Evolutionary conservation across 139 green algal genomes (phyloP).

Genomic region (Volvox africanus): DNA sequence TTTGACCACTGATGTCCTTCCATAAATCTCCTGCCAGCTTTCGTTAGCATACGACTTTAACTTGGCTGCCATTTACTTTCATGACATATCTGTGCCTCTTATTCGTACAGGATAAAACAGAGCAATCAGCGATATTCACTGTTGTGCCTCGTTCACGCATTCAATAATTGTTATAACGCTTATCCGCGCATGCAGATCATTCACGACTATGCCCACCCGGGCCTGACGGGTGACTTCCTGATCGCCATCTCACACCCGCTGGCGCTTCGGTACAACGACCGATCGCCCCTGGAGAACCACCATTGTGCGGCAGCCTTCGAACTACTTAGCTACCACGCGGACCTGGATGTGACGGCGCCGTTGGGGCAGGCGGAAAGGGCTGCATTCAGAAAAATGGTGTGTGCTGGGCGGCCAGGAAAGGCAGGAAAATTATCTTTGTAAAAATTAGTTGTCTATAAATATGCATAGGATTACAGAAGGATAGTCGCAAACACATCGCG

Average conservation of each 20-base stretch:
- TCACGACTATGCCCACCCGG: conserved; percentile 52
- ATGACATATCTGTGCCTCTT: background rate
- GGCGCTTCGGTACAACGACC: conserved; percentile 62
- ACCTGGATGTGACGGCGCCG: conserved; percentile 28
- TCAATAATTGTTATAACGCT: background rate
- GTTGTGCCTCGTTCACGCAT: background rate
- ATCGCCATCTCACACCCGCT: conserved; percentile 37
- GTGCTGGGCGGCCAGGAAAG: background rate
- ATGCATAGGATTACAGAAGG: background rate
- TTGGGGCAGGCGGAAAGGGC: background rate
- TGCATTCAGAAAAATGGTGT: conserved; percentile 43
- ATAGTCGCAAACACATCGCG: too few relatives aligned
- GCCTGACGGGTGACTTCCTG: conserved; percentile 63
- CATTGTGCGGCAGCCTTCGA: conserved; percentile 40
- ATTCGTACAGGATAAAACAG: background rate
- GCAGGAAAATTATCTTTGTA: background rate
- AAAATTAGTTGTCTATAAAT: background rate
- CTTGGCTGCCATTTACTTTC: background rate
- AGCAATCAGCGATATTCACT: too few relatives aligned
- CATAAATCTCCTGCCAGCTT: too few relatives aligned
- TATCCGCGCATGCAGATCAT: conserved; percentile 23
- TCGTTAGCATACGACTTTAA: background rate
- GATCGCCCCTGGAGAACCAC: conserved; percentile 57
- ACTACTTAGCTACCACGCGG: conserved; percentile 21
- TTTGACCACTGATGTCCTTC: background rate